phyloP scores from a whole-genome alignment of 768 basidiomycete species.

The Lyophyllum atratum region DNA sequence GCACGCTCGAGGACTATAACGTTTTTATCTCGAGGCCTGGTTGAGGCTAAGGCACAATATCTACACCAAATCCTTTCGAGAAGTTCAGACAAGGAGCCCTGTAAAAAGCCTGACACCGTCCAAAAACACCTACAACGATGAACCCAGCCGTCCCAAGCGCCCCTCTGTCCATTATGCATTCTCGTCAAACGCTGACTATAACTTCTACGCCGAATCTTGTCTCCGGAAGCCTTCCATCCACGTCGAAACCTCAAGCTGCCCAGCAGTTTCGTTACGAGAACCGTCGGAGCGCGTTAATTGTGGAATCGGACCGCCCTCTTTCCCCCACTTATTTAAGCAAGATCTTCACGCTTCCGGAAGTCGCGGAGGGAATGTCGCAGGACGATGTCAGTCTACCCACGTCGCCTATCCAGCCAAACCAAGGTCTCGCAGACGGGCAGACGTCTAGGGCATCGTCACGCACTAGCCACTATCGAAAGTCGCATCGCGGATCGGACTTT shows the following conservation, averaged over 20 bases:
- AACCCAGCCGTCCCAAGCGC: not conserved
- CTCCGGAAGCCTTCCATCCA: conserved; percentile 29
- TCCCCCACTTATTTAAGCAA: conserved; percentile 41
- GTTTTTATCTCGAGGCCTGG: not conserved
- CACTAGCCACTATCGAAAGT: conserved; percentile 3
- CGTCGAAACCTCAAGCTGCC: conserved; percentile 29
- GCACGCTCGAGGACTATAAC: not conserved
- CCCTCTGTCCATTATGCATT: conserved; percentile 24
- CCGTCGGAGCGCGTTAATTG: conserved; percentile 46
- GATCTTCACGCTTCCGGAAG: conserved; percentile 40
- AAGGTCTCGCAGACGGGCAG: not conserved
- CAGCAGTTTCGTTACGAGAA: conserved; percentile 51
- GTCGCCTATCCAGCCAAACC: not conserved
- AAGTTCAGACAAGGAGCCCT: not conserved
- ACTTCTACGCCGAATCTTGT: conserved; percentile 31
- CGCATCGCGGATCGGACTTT: not conserved
- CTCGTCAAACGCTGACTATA: conserved; percentile 39
- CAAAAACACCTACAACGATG: conserved; percentile 3
- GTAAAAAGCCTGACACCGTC: not conserved
- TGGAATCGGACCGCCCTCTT: conserved; percentile 40
- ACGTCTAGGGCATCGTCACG: conserved; percentile 2
- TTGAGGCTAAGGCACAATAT: not conserved
- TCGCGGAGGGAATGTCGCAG: conserved; percentile 21
- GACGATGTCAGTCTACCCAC: conserved; percentile 1
- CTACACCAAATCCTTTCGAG: not conserved